Conservation (phyloP, 352 stramenopile genomes). For the Pythium phragmitis region DNA sequence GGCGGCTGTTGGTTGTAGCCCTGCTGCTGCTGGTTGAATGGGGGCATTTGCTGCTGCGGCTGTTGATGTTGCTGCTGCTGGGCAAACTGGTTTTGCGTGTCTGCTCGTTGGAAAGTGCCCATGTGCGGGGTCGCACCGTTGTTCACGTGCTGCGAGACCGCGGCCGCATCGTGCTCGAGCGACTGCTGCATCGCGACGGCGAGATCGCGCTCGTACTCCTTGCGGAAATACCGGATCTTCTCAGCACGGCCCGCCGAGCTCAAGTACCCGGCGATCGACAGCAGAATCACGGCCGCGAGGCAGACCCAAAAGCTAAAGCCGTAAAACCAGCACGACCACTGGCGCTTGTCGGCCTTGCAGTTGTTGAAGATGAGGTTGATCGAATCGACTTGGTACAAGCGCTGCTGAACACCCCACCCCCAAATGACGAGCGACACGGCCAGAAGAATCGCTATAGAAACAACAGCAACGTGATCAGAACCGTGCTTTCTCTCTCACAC, state of each 20-base stretch:
- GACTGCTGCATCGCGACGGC: constrained; percentile 76
- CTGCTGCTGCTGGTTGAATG: constrained; percentile 21
- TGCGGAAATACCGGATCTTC: constrained; percentile 85
- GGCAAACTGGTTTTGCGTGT: constrained; percentile 17
- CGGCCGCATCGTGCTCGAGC: constrained; percentile 48
- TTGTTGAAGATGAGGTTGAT: constrained; percentile 74
- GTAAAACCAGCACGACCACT: constrained; percentile 88
- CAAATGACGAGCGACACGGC: constrained; percentile 78
- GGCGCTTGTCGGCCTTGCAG: constrained; percentile 61
- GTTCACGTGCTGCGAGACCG: constrained; percentile 25
- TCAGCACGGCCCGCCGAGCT: constrained; percentile 78
- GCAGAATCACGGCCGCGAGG: constrained; percentile 74
- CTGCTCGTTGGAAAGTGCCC: constrained; percentile 18
- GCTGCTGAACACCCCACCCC: constrained; percentile 75
- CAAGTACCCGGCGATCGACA: constrained; percentile 74
- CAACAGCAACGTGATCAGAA: constrained; percentile 9
- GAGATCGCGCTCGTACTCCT: constrained; percentile 78
- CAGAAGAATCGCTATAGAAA: constrained; percentile 53
- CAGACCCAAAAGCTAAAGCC: constrained; percentile 86
- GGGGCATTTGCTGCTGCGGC: constrained; percentile 1
- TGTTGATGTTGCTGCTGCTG: constrained; percentile 14
- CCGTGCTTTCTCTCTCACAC: background rate
- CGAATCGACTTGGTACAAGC: constrained; percentile 74
- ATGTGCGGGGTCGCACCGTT: constrained; percentile 19
- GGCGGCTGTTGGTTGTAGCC: constrained; percentile 4